Conservation (phyloP, 2,329 filamentous ascomycete species). For the Trichoderma breve region DNA sequence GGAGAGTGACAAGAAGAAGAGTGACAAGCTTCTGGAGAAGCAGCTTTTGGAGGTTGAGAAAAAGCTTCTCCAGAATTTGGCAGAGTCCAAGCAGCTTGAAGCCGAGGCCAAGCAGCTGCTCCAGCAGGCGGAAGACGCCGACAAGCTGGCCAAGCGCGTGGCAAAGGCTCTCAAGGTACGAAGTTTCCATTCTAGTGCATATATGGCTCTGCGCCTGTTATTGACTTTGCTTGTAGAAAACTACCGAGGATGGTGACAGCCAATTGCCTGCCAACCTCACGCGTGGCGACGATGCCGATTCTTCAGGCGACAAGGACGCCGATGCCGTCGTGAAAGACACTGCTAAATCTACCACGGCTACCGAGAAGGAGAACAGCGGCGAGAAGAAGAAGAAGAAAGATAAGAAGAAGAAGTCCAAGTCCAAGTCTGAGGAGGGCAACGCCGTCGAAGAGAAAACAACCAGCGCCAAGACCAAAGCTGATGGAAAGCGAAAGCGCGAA, state of each 20-base stretch:
- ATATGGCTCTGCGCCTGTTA: neutral
- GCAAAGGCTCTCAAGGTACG: slow-evolving; percentile 15
- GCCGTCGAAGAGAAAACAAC: neutral
- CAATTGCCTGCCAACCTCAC: neutral
- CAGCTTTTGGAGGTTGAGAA: slow-evolving; percentile 35
- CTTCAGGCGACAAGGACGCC: neutral
- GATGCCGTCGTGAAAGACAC: neutral
- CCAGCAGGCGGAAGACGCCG: slow-evolving; percentile 38
- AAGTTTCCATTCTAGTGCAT: neutral
- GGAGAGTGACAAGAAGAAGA: neutral
- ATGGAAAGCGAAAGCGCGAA: slow-evolving; percentile 19
- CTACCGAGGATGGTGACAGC: neutral
- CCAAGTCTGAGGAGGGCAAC: neutral
- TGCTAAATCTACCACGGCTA: neutral
- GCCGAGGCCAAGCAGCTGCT: slow-evolving; percentile 41
- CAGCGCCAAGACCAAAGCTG: slow-evolving; percentile 14
- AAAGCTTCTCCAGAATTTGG: slow-evolving; percentile 37
- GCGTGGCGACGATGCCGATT: neutral
- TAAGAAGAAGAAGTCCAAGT: slow-evolving; percentile 6
- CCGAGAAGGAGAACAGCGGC: neutral
- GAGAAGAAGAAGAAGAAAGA: slow-evolving; percentile 12
- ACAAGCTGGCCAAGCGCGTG: slow-evolving; percentile 30
- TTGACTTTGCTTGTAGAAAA: neutral
- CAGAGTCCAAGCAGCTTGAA: slow-evolving; percentile 41
- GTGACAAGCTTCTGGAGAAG: neutral